Evolutionary conservation across 225 moss, liverwort and hornwort species (phyloP).

Genomic region (Bryum argenteum): DNA sequence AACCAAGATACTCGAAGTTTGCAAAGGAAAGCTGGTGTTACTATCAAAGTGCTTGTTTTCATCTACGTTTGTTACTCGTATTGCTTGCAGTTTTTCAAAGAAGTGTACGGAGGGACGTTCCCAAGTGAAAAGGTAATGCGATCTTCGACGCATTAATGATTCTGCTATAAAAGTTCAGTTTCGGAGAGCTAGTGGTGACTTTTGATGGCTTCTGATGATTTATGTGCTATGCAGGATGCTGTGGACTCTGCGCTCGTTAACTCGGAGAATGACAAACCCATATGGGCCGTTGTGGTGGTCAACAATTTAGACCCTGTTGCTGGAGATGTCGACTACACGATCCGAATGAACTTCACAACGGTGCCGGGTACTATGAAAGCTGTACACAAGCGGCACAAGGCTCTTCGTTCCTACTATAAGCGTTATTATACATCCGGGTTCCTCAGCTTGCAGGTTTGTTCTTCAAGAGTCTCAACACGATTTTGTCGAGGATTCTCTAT

Average conservation of each 20-base stretch:
- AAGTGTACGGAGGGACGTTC: constrained; percentile 89
- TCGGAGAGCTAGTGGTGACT: not conserved
- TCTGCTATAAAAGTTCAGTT: constrained; percentile 9
- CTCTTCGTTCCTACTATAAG: constrained; percentile 73
- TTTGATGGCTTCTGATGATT: too few relatives aligned
- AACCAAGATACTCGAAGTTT: not conserved
- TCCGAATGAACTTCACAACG: constrained; percentile 97
- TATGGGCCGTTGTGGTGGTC: constrained; percentile 90
- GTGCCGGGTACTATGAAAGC: constrained; percentile 65
- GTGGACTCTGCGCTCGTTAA: constrained; percentile 69
- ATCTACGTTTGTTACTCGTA: not conserved
- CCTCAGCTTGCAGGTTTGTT: constrained; percentile 84
- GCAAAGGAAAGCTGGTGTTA: not conserved
- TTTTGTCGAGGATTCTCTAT: too few relatives aligned
- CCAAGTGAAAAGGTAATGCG: constrained; percentile 73
- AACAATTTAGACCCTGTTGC: constrained; percentile 68
- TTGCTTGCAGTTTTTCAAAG: constrained; percentile 71
- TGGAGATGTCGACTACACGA: constrained; percentile 85
- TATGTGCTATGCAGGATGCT: constrained; percentile 69
- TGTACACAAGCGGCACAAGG: constrained; percentile 67
- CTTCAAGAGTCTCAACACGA: not conserved
- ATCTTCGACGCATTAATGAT: too few relatives aligned
- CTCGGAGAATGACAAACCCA: constrained; percentile 61
- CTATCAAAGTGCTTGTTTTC: constrained; percentile 4
- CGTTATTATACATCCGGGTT: constrained; percentile 94